Evolutionary conservation across 202 grass and related monocot species (phyloP).

Genomic region (Cymbopogon flexuosus): DNA sequence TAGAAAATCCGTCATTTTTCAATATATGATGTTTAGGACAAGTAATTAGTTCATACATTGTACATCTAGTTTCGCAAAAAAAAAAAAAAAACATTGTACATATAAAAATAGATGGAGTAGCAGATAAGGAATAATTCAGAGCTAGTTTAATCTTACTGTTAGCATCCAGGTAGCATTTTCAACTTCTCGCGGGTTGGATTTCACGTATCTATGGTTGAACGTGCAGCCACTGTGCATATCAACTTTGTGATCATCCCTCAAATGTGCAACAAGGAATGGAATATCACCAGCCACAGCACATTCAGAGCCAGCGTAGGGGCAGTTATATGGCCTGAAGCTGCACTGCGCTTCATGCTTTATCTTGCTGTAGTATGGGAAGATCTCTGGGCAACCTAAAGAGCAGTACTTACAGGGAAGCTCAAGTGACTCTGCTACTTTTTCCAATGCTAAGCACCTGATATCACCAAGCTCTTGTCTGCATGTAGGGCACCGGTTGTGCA

Average conservation of each 20-base stretch:
- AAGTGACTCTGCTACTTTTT: slow-evolving; percentile 89
- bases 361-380: slow-evolving; percentile 87
- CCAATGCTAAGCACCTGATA: slow-evolving; percentile 88
- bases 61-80: too few species aligned
- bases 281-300: slow-evolving; percentile 78
- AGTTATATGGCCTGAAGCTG: slow-evolving; percentile 87
- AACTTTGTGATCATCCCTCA: slow-evolving; percentile 92
- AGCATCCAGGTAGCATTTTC: slow-evolving; percentile 95
- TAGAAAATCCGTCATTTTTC: too few species aligned
- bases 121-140: neutral
- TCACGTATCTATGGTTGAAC: slow-evolving; percentile 92
- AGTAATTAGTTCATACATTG: neutral
- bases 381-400: slow-evolving; percentile 76
- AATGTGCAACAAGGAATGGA: slow-evolving; percentile 80
- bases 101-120: neutral
- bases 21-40: too few species aligned
- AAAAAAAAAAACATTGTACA: neutral
- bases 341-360: slow-evolving; percentile 79
- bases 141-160: slow-evolving; percentile 53
- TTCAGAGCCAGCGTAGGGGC: slow-evolving; percentile 85
- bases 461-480: slow-evolving; percentile 92
- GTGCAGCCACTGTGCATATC: slow-evolving; percentile 82
- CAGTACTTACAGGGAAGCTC: slow-evolving; percentile 88
- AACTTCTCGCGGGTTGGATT: slow-evolving; percentile 72
- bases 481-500: slow-evolving; percentile 84